Base-by-base conservation (phyloP, 208 protist genomes). In the Leishmania tarentolae region DNA sequence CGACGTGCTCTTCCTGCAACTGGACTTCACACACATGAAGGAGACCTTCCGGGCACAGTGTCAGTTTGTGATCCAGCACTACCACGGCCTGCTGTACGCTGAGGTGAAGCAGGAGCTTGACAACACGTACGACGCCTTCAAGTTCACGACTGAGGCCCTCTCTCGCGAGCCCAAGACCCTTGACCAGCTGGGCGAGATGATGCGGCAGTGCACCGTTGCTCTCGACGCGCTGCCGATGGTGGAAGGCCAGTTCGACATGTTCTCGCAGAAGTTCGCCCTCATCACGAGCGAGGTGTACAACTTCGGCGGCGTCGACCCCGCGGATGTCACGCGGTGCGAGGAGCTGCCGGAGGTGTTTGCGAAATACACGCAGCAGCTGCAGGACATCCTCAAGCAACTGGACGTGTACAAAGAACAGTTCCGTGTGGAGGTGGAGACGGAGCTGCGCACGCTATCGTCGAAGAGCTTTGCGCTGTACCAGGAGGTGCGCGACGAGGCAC, bases 11-110 rank as follows among this genome's bases (percentile, higher is more conserved):
- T 99, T 99, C 89, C 75, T 99, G 57, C 92, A 98, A 81, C 86
- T 99, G 9, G 98, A 99, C 88, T 99, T 97, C 89, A 93, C 92
- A 50, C 95, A 94, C 76, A 98, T 99, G 90, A 99, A 99, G 94
- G 91, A 98, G 66, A 95, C 97, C 17, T 98, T 99, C 82, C 90
- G 98, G 28, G 84, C 86, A 61, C 98, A 99, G 85, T 99, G 98
- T 86, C 92, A 97, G 80, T 83, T 98, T 35, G 99, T 99, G 86
- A 98, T 99, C 87, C 94, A 92, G 81, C 95, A 98, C 88, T 98
- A 99, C 84, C 98, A 98, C 75, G 83, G 90, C 50, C 92, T 99
- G 1, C 93, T 99, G 8, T 98, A 99, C 90, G 86, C 87, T 7
- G 95, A 98, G 84, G 95, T 98, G 15, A 93, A 93, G 84, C 85